Conservation (phyloP, 225 moss, liverwort and hornwort species). For the Pseudoscleropodium purum region DNA sequence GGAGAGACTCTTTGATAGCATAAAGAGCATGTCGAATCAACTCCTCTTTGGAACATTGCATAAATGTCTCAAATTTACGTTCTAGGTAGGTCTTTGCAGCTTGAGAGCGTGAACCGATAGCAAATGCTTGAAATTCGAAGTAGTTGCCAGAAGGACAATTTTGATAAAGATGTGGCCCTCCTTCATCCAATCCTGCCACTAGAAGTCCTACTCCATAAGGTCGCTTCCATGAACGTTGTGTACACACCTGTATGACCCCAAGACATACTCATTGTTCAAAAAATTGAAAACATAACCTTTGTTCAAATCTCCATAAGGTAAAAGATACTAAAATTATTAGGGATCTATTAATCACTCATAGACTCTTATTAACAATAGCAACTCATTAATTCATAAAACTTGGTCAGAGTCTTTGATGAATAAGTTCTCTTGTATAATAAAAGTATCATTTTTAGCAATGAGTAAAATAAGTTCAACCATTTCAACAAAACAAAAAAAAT, state of each 20-base stretch:
- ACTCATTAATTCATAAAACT: not conserved
- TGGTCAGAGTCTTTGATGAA: accelerated
- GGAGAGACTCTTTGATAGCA: conserved; percentile 90
- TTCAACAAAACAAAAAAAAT: accelerated
- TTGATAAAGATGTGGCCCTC: conserved; percentile 84
- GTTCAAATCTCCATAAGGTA: not conserved
- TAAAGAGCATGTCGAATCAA: conserved; percentile 70
- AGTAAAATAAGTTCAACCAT: not conserved
- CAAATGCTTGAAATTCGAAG: conserved; percentile 83
- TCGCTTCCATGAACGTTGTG: conserved; percentile 91
- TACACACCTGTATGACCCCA: conserved; percentile 47
- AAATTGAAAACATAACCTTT: not conserved
- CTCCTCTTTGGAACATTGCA: conserved; percentile 70
- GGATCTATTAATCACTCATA: accelerated
- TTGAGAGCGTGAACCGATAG: conserved; percentile 90
- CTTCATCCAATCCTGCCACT: conserved; percentile 86
- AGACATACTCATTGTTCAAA: not conserved
- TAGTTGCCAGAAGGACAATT: conserved; percentile 93
- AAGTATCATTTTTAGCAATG: accelerated
- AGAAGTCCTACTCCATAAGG: conserved; percentile 88
- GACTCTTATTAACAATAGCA: accelerated
- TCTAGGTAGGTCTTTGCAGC: conserved; percentile 92
- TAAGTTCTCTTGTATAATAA: accelerated
- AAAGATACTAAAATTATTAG: not conserved
- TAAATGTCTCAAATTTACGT: conserved; percentile 66